Evolutionary conservation across 179 eudicot species (phyloP).

Genomic region (Monotropa hypopitys): DNA sequence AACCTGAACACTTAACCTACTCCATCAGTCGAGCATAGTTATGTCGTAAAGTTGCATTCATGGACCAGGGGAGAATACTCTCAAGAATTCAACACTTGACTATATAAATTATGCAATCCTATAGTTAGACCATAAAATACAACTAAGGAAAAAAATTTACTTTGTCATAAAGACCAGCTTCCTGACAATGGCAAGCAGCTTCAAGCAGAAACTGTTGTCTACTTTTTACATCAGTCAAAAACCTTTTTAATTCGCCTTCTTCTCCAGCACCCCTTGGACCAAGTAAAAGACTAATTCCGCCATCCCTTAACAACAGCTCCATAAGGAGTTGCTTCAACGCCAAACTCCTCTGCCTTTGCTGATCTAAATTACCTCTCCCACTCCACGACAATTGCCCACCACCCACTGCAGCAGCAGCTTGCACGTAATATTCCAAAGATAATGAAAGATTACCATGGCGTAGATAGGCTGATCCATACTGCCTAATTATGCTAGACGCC

Average conservation of each 20-base stretch:
- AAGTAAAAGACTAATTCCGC: slow-evolving; percentile 65
- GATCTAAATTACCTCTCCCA: slow-evolving; percentile 73
- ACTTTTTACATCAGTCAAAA: slow-evolving; percentile 46
- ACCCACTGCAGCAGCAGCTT: slow-evolving; percentile 88
- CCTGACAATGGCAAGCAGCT: slow-evolving; percentile 86
- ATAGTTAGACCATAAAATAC: background rate
- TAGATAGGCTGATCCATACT: slow-evolving; percentile 73
- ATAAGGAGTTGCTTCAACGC: slow-evolving; percentile 88
- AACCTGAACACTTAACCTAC: background rate
- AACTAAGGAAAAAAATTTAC: slow-evolving; percentile 28
- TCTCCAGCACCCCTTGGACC: slow-evolving; percentile 89
- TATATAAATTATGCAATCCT: background rate
- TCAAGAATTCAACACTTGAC: background rate
- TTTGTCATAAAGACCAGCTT: slow-evolving; percentile 79
- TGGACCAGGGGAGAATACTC: background rate
- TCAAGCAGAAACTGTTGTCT: slow-evolving; percentile 77
- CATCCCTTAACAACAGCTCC: slow-evolving; percentile 65
- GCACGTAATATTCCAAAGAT: slow-evolving; percentile 85
- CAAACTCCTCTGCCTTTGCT: slow-evolving; percentile 82
- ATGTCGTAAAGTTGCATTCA: background rate
- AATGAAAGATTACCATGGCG: slow-evolving; percentile 59
- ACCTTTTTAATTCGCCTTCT: slow-evolving; percentile 80
- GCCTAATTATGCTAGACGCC: slow-evolving; percentile 75
- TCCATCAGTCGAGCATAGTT: background rate
- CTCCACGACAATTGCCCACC: slow-evolving; percentile 92